Conservation (phyloP, 306 rosid species). For the Amphicarpaea edgeworthii region DNA sequence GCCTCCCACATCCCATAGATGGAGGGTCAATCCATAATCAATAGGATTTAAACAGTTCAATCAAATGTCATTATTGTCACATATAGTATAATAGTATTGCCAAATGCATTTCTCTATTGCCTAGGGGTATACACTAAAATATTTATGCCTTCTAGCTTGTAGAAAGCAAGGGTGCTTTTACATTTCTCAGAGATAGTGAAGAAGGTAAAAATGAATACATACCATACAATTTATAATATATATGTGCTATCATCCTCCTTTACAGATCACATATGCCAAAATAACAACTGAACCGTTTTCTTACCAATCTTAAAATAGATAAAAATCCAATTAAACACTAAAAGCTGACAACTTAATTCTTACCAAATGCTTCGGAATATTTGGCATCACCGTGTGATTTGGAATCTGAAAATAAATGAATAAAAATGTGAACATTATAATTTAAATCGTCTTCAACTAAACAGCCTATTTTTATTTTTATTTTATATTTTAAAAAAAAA, state of each 20-base stretch:
- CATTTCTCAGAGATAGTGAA: constrained; percentile 17
- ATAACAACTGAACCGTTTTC: constrained; percentile 32
- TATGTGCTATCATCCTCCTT: constrained; percentile 11
- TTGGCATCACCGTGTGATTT: constrained; percentile 77
- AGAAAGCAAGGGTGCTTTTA: constrained; percentile 13
- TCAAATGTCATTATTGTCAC: constrained; percentile 21
- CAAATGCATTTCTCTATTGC: neutral
- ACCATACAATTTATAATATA: neutral
- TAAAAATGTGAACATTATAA: constrained; percentile 23
- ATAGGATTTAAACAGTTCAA: constrained; percentile 23
- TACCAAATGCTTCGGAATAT: constrained; percentile 88
- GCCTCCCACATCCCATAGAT: neutral
- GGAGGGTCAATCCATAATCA: constrained; percentile 17
- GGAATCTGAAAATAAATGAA: constrained; percentile 73
- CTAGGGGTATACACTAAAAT: neutral
- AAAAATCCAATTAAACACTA: constrained; percentile 33
- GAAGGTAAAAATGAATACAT: neutral
- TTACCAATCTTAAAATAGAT: constrained; percentile 3
- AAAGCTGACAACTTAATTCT: constrained; percentile 48
- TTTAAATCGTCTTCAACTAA: constrained; percentile 29
- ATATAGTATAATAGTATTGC: neutral
- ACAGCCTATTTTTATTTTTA: no score
- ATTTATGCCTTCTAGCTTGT: constrained; percentile 18
- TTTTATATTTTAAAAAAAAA: no score
- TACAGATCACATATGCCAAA: neutral